Evolutionary conservation across 2,329 filamentous ascomycete species (phyloP).

Genomic region (Aspergillus viridinutans): DNA sequence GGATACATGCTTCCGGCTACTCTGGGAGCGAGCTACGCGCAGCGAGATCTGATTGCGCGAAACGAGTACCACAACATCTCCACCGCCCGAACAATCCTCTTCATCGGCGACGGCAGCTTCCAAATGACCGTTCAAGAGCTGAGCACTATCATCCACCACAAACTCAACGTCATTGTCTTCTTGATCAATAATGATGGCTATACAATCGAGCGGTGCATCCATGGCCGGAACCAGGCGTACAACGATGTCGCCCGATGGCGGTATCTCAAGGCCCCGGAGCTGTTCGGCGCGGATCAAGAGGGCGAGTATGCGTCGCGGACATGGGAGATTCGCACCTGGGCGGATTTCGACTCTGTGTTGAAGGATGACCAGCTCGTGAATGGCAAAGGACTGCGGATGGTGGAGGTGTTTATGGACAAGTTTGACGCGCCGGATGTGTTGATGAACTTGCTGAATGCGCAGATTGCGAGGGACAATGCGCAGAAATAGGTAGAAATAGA

Average conservation of each 20-base stretch:
- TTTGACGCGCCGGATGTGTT: conserved; percentile 35
- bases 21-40: conserved; percentile 54
- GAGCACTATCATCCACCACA: conserved; percentile 57
- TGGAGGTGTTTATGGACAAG: conserved; percentile 41
- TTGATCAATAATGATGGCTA: conserved; percentile 59
- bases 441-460: conserved; percentile 28
- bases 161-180: conserved; percentile 48
- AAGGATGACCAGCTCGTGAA: conserved; percentile 31
- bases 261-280: conserved; percentile 46
- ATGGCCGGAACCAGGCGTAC: conserved; percentile 51
- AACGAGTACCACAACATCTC: conserved; percentile 13
- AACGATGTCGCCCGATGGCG: conserved; percentile 55
- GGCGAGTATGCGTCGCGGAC: conserved; percentile 36
- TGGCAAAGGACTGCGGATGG: conserved; percentile 38
- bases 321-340: conserved; percentile 42
- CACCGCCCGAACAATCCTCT: conserved; percentile 49
- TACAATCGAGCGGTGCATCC: conserved; percentile 56
- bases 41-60: conserved; percentile 21
- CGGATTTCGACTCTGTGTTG: conserved; percentile 43
- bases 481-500: conserved; percentile 2
- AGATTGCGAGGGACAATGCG: conserved; percentile 25
- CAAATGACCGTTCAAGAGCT: conserved; percentile 65
- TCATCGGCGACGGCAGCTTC: conserved; percentile 62
- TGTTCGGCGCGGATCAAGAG: conserved; percentile 44
- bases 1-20: conserved; percentile 58